Evolutionary conservation across 176 grass and related monocot species (phyloP).

Genomic region (Zoysia japonica): DNA sequence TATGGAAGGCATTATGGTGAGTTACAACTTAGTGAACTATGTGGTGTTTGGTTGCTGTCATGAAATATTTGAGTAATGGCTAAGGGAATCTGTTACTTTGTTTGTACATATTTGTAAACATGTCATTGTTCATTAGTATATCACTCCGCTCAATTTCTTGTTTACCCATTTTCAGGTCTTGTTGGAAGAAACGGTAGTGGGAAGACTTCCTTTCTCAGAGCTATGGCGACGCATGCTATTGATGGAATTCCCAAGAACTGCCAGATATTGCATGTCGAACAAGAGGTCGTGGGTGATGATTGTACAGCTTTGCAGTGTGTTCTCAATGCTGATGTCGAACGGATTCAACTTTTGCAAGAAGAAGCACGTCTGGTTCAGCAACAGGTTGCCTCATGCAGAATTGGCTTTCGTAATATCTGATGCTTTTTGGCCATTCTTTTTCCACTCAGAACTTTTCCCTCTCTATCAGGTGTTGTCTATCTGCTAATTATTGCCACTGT

Average conservation of each 20-base stretch:
- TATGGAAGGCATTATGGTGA: conserved; percentile 95
- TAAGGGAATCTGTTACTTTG: not conserved
- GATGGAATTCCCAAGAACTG: conserved; percentile 98
- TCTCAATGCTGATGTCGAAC: conserved; percentile 80
- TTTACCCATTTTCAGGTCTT: conserved; percentile 65
- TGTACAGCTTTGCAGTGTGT: conserved; percentile 89
- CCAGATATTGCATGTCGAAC: conserved; percentile 97
- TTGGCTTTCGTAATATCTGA: conserved; percentile 1
- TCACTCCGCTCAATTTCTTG: not conserved
- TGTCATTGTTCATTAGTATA: not conserved
- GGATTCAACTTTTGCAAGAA: conserved; percentile 78
- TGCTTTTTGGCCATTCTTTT: conserved; percentile 7
- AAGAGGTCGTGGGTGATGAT: conserved; percentile 87
- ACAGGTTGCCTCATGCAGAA: conserved; percentile 48
- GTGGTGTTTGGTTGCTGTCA: not conserved
- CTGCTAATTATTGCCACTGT: conserved; percentile 39
- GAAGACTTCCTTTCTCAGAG: conserved; percentile 94
- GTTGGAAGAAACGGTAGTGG: conserved; percentile 97
- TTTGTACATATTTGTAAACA: not conserved
- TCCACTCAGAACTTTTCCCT: not conserved
- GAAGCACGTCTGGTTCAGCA: conserved; percentile 66
- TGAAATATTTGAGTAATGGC: conserved; percentile 5
- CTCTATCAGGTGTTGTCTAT: conserved; percentile 15
- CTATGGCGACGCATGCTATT: conserved; percentile 89
- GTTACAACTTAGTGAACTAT: conserved; percentile 15